Evolutionary conservation across 1,139 yeast species (phyloP), one percentile per base, ranked within the genome.

Genomic region (Candida sanyaensis): DNA sequence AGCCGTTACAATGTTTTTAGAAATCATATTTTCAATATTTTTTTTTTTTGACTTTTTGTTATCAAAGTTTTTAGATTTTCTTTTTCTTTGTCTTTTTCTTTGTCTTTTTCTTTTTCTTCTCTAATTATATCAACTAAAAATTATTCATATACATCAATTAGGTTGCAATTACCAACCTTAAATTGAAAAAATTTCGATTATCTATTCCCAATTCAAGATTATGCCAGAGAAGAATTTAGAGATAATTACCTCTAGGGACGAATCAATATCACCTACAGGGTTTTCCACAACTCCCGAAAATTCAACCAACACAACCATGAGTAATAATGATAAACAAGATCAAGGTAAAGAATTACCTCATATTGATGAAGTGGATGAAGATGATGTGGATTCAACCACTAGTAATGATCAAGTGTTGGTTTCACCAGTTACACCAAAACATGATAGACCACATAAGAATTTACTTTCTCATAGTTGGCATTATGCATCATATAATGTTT

Each of bases 401-500:
- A 17, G 6, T 3, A 33, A 34, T 23, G 37, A 34, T 4, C 26
- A 34, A 34, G 37, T 17, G 3, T 5, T 17, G 13, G 37, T 17
- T 23, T 34, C 38, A 4, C 29, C 38, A 10, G 38, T 21, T 23
- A 36, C 38, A 4, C 38, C 38, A 9, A 36, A 36, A 23, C 28
- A 28, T 11, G 38, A 36, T 11, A 23, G 28, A 3, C 38, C 38
- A 11, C 42, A 30, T 40, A 24, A 23, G 11, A 42, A 34, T 12
- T 11, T 43, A 10, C 27, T 46, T 23, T 46, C 49, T 2, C 42
- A 46, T 17, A 46, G 49, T 33, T 47, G 50, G 47, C 45, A 44
- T 28, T 42, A 23, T n/a, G 43, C 33, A 24, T 32, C 39, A 21
- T 37, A 40, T 11, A 37, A 43, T 8, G 38, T 23, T 9, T 13